Base-by-base conservation (phyloP, 371 early-diverging fungal species). In the Mucor mucedo region DNA sequence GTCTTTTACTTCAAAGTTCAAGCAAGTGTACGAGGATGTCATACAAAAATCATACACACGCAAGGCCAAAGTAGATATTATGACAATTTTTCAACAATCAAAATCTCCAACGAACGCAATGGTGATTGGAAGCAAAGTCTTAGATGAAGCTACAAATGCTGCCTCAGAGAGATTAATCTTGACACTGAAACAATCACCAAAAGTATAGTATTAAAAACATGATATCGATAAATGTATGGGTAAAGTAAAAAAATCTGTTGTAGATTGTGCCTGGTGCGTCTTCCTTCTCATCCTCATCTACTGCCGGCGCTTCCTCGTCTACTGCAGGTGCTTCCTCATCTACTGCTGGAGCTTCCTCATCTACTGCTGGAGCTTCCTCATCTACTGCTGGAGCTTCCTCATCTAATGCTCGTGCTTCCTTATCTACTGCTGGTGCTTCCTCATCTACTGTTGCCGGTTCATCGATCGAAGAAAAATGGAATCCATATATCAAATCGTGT, bases 141-240 rank as follows among this genome's bases (percentile, higher is more conserved):
- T 63, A 28, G 57, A 63, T 29, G 58, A 63, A 33, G 52, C 57
- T 44, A 57, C 35, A n/a, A 52, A 57, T 56, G 52, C 41, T 44
- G 48, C 49, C 32, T 30, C 55, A 62, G 39, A 62, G 35, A 62
- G 48, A 62, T 55, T 55, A 30, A 62, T 62, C 33, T 55, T 62
- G 35, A 54, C 49, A 55, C 35, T 62, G 55, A 62, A 55, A 55
- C 38, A 27, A 47, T 27, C 29, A 55, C 45, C 55, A 54, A 62
- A 47, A 47, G 62, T 62, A 62, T 62, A 62, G 62, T 62, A 62
- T 62, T 55, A 61, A 48, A 45, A 55, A 62, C 33, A 54, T 39
- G 40, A 44, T 44, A 44, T 44, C 14, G 44, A 44, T 52, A 54
- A 50, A 59, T 59, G 50, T 35, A 59, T 27, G 49, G 40, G 49